Conservation (phyloP, 441 rosid genomes). For the Geranium incanum region DNA sequence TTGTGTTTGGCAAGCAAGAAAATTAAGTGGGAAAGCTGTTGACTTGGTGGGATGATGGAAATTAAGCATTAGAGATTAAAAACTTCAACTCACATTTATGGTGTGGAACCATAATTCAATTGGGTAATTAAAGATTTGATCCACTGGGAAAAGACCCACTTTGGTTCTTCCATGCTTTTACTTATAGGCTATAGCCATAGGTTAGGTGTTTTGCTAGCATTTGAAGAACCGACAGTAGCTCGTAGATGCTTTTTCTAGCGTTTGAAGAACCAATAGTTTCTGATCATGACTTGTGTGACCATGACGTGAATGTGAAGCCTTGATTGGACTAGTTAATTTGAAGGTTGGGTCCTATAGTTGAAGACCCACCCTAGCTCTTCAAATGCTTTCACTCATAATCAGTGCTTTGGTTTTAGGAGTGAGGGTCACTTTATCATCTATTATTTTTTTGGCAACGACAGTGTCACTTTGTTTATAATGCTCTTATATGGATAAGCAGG, state of each 20-base stretch:
- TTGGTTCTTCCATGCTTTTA: not conserved
- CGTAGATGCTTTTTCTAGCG: not conserved
- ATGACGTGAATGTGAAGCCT: not conserved
- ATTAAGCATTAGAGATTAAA: not conserved
- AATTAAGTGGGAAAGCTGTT: not conserved
- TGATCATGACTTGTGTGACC: not conserved
- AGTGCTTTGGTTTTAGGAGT: not conserved
- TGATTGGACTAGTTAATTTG: not conserved
- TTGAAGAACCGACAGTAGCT: not conserved
- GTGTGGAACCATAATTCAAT: not conserved
- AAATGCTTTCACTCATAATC: not conserved
- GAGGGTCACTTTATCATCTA: not conserved
- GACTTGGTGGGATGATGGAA: not conserved
- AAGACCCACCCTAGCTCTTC: not conserved
- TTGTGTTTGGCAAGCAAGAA: not conserved
- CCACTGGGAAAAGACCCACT: not conserved
- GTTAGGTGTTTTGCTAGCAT: not conserved
- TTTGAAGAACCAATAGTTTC: not conserved
- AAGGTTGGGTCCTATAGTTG: not conserved
- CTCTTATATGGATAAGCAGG: constrained; percentile 24
- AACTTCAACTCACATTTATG: not conserved
- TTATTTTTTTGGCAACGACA: not conserved
- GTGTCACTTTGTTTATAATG: not conserved
- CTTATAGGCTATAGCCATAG: not conserved
- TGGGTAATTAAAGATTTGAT: not conserved